Evolutionary conservation across 768 basidiomycete species (phyloP).

Genomic region (Russula sp.): DNA sequence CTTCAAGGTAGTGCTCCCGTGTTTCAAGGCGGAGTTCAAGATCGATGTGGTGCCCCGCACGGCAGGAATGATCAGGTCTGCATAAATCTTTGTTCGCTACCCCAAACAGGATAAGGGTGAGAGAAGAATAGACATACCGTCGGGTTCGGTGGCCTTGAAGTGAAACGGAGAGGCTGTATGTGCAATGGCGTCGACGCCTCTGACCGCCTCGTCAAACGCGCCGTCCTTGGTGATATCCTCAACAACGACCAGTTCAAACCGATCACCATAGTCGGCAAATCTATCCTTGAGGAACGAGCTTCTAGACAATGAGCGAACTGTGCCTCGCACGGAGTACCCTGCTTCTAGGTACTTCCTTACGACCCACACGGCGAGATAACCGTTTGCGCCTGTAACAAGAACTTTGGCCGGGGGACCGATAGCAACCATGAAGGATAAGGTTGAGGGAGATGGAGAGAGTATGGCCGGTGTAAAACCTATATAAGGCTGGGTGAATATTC

Average conservation of each 20-base stretch:
- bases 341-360: conserved; percentile 47
- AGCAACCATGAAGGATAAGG: conserved; percentile 30
- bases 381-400: conserved; percentile 53
- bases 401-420: conserved; percentile 32
- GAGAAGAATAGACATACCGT: conserved; percentile 21
- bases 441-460: neutral
- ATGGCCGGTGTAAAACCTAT: too few relatives aligned
- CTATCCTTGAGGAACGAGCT: conserved; percentile 46
- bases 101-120: neutral
- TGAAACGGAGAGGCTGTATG: conserved; percentile 64
- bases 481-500: too few relatives aligned
- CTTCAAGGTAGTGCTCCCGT: conserved; percentile 45
- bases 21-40: conserved; percentile 49
- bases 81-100: neutral
- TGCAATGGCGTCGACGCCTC: conserved; percentile 63
- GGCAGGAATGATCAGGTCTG: conserved; percentile 65
- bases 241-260: conserved; percentile 58
- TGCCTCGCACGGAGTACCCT: conserved; percentile 59
- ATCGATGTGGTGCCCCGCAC: conserved; percentile 62
- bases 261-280: conserved; percentile 47
- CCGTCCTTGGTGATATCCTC: conserved; percentile 55
- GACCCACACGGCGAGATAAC: conserved; percentile 55
- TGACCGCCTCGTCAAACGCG: conserved; percentile 74
- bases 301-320: conserved; percentile 58
- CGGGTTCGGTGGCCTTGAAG: conserved; percentile 35